Evolutionary conservation across 805 yeast genomes (phyloP).

Genomic region (Metschnikowia lunata): DNA sequence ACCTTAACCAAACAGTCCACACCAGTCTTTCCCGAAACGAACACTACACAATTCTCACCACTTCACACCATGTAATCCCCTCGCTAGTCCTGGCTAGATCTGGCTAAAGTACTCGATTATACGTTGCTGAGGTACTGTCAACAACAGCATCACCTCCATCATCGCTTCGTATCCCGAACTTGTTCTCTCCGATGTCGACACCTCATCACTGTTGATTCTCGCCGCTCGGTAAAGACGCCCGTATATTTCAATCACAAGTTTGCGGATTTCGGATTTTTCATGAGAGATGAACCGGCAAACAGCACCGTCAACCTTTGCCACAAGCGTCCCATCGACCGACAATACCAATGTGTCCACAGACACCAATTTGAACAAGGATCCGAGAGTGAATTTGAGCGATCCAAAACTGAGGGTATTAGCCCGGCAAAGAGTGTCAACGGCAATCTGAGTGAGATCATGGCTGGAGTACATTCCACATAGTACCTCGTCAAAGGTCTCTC

Average conservation of each 20-base stretch:
- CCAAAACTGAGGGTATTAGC: neutral
- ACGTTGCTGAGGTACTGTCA: conserved; percentile 42
- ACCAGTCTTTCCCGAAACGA: neutral
- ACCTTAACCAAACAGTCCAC: neutral
- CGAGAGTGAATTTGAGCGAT: conserved; percentile 20
- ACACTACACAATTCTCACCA: neutral
- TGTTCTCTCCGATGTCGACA: conserved; percentile 14
- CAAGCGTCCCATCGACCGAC: conserved; percentile 17
- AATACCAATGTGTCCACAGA: conserved; percentile 17
- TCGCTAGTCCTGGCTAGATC: too few species aligned
- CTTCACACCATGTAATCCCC: too few species aligned
- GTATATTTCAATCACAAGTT: conserved; percentile 35
- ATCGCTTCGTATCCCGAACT: conserved; percentile 10
- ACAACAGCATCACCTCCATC: conserved; percentile 30
- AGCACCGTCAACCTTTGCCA: conserved; percentile 25
- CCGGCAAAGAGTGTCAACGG: conserved; percentile 16
- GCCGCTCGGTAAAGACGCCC: conserved; percentile 28
- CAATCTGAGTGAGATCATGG: conserved; percentile 16
- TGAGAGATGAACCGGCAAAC: conserved; percentile 26
- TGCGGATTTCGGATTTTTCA: conserved; percentile 34
- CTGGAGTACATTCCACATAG: conserved; percentile 25
- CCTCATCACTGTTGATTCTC: conserved; percentile 3
- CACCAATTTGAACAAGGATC: conserved; percentile 25
- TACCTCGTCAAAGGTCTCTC: conserved; percentile 30
- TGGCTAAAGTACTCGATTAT: conserved; percentile 44